Conservation (phyloP, 176 grass and related monocot species). For the Musa itinerans region DNA sequence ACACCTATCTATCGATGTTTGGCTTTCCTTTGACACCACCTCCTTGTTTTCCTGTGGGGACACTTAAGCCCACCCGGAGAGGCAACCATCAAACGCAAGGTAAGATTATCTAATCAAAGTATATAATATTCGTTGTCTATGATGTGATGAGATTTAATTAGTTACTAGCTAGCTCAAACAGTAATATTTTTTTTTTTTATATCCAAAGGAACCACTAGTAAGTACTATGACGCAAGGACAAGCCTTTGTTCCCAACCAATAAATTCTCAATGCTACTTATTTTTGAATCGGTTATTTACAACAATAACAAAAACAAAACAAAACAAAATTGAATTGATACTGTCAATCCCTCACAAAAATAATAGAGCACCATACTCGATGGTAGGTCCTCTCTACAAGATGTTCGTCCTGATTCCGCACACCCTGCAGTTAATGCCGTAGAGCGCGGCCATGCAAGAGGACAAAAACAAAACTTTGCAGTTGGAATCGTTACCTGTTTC, state of each 20-base stretch:
- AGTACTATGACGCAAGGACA: no score
- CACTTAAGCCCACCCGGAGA: no score
- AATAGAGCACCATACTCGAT: neutral
- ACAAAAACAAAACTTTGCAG: conserved; percentile 22
- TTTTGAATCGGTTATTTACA: conserved; percentile 48
- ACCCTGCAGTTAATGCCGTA: conserved; percentile 26
- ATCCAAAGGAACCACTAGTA: no score
- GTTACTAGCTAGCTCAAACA: no score
- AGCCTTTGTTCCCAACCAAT: neutral
- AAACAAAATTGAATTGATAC: conserved; percentile 41
- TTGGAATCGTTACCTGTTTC: conserved; percentile 32
- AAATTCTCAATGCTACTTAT: conserved; percentile 6
- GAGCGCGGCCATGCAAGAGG: neutral
- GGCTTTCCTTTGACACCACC: no score
- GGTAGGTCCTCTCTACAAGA: conserved; percentile 7
- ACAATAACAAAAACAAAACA: neutral
- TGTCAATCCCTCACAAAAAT: conserved; percentile 46
- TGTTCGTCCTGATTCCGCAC: conserved; percentile 17
- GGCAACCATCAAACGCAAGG: no score
- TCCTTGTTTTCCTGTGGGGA: no score
- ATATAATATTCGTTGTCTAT: no score
- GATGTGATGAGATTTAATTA: no score
- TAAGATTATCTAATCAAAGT: no score
- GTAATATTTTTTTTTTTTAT: no score
- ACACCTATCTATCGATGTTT: no score